Percentiles rank a stretch among this genome's conserved stretches.
phyloP scores from a whole-genome alignment of 306 rosid species.

The Purshia tridentata region DNA sequence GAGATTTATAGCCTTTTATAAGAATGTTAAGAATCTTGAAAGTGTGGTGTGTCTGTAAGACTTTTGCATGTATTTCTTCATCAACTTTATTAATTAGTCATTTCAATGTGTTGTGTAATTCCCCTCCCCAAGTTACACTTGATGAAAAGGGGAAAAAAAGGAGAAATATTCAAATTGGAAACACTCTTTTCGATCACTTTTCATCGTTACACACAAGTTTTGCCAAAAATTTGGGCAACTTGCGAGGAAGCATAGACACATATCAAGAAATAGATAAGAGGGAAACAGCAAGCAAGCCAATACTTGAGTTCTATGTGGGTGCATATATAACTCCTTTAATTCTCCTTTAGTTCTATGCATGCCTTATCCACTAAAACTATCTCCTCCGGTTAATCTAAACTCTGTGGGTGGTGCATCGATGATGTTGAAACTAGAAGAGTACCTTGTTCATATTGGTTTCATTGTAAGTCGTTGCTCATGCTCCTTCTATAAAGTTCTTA shows the following conservation, averaged over 20 bases:
- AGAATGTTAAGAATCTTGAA: background rate
- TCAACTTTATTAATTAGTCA: background rate
- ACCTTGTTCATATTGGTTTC: slow-evolving; percentile 60
- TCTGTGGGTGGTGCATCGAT: slow-evolving; percentile 81
- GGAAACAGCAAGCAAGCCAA: slow-evolving; percentile 31
- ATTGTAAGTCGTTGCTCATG: slow-evolving; percentile 47
- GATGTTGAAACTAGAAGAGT: slow-evolving; percentile 86
- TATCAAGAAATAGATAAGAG: slow-evolving; percentile 18
- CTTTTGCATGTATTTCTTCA: background rate
- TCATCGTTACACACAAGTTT: background rate
- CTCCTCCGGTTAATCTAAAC: slow-evolving; percentile 60
- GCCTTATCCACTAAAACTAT: slow-evolving; percentile 11
- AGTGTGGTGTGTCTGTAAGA: background rate
- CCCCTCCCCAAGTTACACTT: background rate
- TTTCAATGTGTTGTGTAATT: background rate
- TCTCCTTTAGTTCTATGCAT: background rate
- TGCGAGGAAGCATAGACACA: background rate
- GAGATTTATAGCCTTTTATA: too few species aligned
- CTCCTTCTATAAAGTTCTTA: slow-evolving; percentile 15
- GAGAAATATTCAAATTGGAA: slow-evolving; percentile 2
- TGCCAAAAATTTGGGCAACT: slow-evolving; percentile 26
- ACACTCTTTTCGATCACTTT: slow-evolving; percentile 2
- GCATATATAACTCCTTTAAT: too few species aligned
- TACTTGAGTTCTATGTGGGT: background rate
- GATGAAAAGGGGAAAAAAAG: background rate